Conservation (phyloP, 2,329 filamentous ascomycete genomes). For the Dactylonectria macrodidyma region DNA sequence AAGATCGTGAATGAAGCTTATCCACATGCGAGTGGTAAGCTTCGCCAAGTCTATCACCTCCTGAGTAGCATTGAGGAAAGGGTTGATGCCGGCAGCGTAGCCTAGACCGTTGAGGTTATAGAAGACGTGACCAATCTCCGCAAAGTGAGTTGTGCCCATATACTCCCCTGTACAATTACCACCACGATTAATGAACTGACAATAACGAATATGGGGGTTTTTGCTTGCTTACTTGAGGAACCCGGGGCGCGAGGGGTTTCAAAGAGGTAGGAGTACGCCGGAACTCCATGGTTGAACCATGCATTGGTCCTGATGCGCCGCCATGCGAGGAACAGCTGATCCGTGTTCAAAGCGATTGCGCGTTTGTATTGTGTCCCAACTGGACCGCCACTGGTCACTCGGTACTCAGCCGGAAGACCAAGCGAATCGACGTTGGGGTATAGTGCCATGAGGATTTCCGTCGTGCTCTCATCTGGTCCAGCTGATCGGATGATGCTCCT, state of each 20-base stretch:
- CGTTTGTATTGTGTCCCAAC: constrained; percentile 64
- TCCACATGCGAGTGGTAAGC: constrained; percentile 55
- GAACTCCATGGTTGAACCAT: constrained; percentile 63
- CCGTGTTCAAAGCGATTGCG: constrained; percentile 66
- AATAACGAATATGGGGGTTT: no score
- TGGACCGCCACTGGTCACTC: constrained; percentile 26
- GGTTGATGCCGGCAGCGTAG: constrained; percentile 50
- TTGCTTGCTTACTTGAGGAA: constrained; percentile 13
- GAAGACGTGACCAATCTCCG: constrained; percentile 60
- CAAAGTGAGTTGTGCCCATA: constrained; percentile 48
- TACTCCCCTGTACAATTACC: constrained; percentile 12
- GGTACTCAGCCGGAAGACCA: constrained; percentile 36
- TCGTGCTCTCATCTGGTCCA: constrained; percentile 30
- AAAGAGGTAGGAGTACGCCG: constrained; percentile 69
- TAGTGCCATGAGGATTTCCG: constrained; percentile 34
- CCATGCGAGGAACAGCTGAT: constrained; percentile 68
- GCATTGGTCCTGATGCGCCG: constrained; percentile 67
- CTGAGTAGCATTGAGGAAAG: constrained; percentile 57
- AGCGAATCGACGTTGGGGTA: constrained; percentile 43
- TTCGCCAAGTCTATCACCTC: constrained; percentile 55
- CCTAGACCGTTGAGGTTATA: constrained; percentile 62
- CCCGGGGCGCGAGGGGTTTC: constrained; percentile 51
- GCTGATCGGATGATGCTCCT: constrained; percentile 15
- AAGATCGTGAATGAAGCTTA: constrained; percentile 56
- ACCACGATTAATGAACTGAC: neutral